Percentiles rank a stretch among this genome's conserved stretches.
phyloP scores from a whole-genome alignment of 331 rosid genomes.

The Malus hybrid region DNA sequence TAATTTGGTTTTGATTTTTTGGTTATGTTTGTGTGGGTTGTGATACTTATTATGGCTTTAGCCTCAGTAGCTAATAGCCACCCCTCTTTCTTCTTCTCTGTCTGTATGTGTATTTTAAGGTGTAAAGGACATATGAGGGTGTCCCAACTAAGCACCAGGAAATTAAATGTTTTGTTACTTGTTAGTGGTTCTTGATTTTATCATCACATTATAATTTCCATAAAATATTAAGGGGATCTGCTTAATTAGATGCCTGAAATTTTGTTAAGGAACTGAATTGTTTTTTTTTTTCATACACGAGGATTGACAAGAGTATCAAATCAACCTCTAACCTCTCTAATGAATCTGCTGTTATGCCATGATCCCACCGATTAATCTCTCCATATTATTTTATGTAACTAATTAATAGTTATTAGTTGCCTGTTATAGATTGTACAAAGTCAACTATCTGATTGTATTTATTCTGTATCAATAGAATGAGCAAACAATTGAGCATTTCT shows the following conservation, averaged over 20 bases:
- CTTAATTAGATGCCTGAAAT: neutral
- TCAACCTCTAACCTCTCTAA: too few species aligned
- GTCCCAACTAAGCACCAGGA: constrained; percentile 24
- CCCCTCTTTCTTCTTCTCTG: neutral
- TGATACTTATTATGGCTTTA: constrained; percentile 24
- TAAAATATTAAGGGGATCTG: neutral
- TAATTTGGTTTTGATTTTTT: constrained; percentile 1
- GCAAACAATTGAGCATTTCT: too few species aligned
- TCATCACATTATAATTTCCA: neutral
- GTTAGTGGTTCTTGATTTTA: neutral
- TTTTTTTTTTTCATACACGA: too few species aligned
- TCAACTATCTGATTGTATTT: too few species aligned
- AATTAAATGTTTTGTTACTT: constrained; percentile 15
- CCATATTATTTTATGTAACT: too few species aligned
- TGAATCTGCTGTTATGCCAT: too few species aligned
- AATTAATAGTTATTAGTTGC: too few species aligned
- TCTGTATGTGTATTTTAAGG: constrained; percentile 23
- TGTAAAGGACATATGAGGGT: constrained; percentile 30
- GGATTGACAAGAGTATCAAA: too few species aligned
- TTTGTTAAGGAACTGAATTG: too few species aligned
- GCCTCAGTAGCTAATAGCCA: constrained; percentile 2
- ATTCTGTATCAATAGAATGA: too few species aligned
- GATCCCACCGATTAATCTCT: too few species aligned
- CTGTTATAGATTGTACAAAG: too few species aligned
- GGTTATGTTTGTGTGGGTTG: constrained; percentile 32